phyloP scores from a whole-genome alignment of 768 basidiomycete species.

The Xerocomus brunneocitrinus region DNA sequence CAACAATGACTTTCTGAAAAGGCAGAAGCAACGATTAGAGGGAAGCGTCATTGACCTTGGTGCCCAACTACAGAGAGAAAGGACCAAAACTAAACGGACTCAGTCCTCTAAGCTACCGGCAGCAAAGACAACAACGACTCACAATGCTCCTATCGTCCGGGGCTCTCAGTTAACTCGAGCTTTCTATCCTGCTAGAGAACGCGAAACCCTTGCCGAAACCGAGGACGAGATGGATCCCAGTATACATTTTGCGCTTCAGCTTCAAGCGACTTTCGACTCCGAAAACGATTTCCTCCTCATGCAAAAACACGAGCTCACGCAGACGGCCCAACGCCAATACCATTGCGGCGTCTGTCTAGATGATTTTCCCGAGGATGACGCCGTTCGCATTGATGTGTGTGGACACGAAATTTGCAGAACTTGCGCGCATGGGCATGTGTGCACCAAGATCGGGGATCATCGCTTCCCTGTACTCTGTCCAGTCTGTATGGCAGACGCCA shows the following conservation, averaged over 20 bases:
- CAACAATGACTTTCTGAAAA: constrained; percentile 22
- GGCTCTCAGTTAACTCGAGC: not conserved
- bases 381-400: constrained; percentile 42
- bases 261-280: constrained; percentile 38
- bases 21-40: constrained; percentile 27
- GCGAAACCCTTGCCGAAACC: not conserved
- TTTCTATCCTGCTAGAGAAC: not conserved
- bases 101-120: constrained; percentile 1
- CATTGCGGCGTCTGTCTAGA: constrained; percentile 58
- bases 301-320: constrained; percentile 31
- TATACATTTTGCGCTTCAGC: constrained; percentile 23
- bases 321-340: constrained; percentile 35
- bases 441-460: constrained; percentile 46
- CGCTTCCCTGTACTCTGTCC: constrained; percentile 61
- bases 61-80: constrained; percentile 11
- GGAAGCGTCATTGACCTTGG: constrained; percentile 16
- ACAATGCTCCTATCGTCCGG: not conserved
- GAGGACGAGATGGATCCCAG: constrained; percentile 10
- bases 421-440: constrained; percentile 43
- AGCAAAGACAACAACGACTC: not conserved
- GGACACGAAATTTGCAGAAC: constrained; percentile 50
- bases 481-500: constrained; percentile 40
- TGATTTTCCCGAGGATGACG: constrained; percentile 38
- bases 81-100: not conserved
- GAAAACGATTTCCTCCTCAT: constrained; percentile 35